Evolutionary conservation across 2,329 filamentous ascomycete genomes (phyloP).

Genomic region (Calycina herbarum): DNA sequence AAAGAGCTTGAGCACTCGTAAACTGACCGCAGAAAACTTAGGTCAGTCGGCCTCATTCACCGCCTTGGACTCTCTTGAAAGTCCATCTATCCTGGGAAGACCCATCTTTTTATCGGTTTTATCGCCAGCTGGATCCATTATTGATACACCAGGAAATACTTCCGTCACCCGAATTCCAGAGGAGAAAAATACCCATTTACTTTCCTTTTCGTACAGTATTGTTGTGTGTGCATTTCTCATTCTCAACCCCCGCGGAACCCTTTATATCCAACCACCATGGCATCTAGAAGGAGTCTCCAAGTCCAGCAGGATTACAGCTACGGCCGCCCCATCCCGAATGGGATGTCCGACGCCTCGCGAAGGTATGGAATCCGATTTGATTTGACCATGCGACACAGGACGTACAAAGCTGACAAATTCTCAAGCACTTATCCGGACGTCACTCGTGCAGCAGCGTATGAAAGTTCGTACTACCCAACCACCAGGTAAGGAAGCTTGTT

Average conservation of each 20-base stretch:
- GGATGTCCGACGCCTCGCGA: constrained; percentile 32
- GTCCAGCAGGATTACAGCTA: constrained; percentile 37
- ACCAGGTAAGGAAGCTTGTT: constrained; percentile 35
- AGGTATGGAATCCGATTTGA: constrained; percentile 33
- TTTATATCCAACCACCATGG: constrained; percentile 31
- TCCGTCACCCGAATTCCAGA: constrained; percentile 19
- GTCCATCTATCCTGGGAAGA: constrained; percentile 22
- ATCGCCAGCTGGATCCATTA: constrained; percentile 20
- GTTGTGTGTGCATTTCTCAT: constrained; percentile 21
- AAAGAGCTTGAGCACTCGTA: constrained; percentile 19
- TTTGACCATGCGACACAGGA: constrained; percentile 13
- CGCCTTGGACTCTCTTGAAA: constrained; percentile 23
- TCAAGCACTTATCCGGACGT: constrained; percentile 33
- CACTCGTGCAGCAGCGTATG: constrained; percentile 25
- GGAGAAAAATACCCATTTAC: constrained; percentile 20
- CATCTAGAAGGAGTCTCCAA: constrained; percentile 36
- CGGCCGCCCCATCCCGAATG: constrained; percentile 30
- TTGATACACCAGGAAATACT: constrained; percentile 20
- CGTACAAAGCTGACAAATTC: constrained; percentile 30
- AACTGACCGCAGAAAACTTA: constrained; percentile 17
- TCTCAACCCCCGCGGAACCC: constrained; percentile 23
- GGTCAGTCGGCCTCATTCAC: constrained; percentile 26
- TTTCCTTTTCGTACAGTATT: constrained; percentile 29
- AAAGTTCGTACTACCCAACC: constrained; percentile 34
- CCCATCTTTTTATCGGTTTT: constrained; percentile 23